These are phyloP conservation scores for Debaryomyces robertsiae DNA, from an alignment of 1,139 yeast species.

Conservation along the genomic window DNA sequence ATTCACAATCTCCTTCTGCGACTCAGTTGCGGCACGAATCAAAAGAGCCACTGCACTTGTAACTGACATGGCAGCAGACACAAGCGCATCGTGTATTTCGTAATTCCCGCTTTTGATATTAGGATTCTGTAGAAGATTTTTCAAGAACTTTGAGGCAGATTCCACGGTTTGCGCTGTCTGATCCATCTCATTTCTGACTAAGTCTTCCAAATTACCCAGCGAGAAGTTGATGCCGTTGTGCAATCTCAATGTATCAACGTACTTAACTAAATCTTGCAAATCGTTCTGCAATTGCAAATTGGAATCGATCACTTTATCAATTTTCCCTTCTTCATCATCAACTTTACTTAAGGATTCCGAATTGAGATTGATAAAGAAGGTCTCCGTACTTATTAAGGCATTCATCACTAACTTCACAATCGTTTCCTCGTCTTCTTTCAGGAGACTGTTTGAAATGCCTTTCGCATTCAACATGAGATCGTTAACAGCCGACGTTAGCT, in stretches of 20 bases:
- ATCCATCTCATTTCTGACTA: slow-evolving; percentile 72
- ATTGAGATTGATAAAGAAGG: slow-evolving; percentile 61
- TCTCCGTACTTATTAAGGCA: slow-evolving; percentile 63
- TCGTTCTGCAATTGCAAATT: slow-evolving; percentile 74
- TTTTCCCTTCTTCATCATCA: slow-evolving; percentile 63
- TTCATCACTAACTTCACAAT: slow-evolving; percentile 53
- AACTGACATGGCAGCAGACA: slow-evolving; percentile 79
- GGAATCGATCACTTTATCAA: slow-evolving; percentile 75
- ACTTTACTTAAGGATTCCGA: slow-evolving; percentile 54
- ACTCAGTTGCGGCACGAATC: slow-evolving; percentile 75
- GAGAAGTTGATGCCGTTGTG: slow-evolving; percentile 43
- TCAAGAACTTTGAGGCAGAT: slow-evolving; percentile 64
- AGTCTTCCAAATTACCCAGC: slow-evolving; percentile 63
- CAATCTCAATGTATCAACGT: slow-evolving; percentile 57
- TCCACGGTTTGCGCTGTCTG: slow-evolving; percentile 72
- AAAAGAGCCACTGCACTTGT: slow-evolving; percentile 77
- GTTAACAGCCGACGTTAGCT: slow-evolving; percentile 63
- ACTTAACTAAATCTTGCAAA: slow-evolving; percentile 59
- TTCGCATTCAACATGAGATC: slow-evolving; percentile 72
- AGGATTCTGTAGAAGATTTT: slow-evolving; percentile 56
- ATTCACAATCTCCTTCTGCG: slow-evolving; percentile 81
- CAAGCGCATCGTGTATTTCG: slow-evolving; percentile 75
- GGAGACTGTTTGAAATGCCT: slow-evolving; percentile 62
- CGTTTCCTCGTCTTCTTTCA: slow-evolving; percentile 56
- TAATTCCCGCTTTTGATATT: slow-evolving; percentile 59